A percentile compares a stretch with the other conserved stretches of the same genome.
Evolutionary conservation across 1,139 yeast species (phyloP).

Genomic region (Blastobotrys ciferrii): DNA sequence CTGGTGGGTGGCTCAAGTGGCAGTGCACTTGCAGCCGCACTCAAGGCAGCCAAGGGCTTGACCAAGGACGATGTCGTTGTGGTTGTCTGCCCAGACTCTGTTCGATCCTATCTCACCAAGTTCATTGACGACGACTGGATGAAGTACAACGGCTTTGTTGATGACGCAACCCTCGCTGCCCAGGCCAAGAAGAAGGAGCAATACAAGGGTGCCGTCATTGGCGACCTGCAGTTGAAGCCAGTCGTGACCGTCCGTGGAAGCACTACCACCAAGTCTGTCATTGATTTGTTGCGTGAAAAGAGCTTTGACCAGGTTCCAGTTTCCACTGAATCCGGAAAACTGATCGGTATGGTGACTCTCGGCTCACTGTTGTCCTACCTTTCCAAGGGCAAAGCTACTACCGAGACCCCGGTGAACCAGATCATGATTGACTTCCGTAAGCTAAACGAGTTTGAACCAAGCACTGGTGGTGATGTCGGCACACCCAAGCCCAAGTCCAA

Average conservation of each 20-base stretch:
- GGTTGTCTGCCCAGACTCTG: conserved; percentile 82
- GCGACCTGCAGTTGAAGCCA: conserved; percentile 73
- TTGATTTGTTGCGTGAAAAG: conserved; percentile 67
- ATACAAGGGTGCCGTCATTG: conserved; percentile 60
- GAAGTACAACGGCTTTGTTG: conserved; percentile 70
- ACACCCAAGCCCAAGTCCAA: conserved; percentile 54
- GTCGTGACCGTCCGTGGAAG: conserved; percentile 70
- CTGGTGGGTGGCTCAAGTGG: conserved; percentile 90
- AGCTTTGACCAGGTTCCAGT: conserved; percentile 90
- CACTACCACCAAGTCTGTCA: conserved; percentile 64
- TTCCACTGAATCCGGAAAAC: conserved; percentile 55
- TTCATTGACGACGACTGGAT: conserved; percentile 93
- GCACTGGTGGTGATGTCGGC: conserved; percentile 35
- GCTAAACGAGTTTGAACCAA: conserved; percentile 51
- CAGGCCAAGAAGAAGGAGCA: conserved; percentile 46
- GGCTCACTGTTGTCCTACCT: conserved; percentile 69
- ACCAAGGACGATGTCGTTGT: conserved; percentile 75
- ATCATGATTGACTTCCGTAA: conserved; percentile 75
- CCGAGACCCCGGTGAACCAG: conserved; percentile 58
- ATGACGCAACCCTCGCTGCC: conserved; percentile 46
- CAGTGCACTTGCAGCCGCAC: conserved; percentile 77
- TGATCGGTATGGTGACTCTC: conserved; percentile 75
- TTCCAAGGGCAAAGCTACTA: conserved; percentile 60
- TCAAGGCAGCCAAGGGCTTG: conserved; percentile 65
- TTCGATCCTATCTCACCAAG: conserved; percentile 83